These are phyloP conservation scores for Tricholoma hemisulphureum DNA, from an alignment of 768 basidiomycete species.

Conservation along the genomic window DNA sequence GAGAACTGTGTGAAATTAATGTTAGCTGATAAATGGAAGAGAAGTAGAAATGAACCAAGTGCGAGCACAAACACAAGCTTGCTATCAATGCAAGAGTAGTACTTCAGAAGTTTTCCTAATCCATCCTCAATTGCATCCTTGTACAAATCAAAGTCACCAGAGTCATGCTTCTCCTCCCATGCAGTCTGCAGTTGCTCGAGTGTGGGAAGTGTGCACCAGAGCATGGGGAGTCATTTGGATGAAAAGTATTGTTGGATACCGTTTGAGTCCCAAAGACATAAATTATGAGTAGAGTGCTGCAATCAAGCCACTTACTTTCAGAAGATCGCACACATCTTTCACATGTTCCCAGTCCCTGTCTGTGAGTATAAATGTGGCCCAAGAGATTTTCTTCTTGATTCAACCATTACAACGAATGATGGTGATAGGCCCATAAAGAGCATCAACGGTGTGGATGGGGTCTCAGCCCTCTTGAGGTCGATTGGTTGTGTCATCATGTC, in stretches of 20 bases:
- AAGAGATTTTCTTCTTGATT: conserved; percentile 23
- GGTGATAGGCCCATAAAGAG: conserved; percentile 30
- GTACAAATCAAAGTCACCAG: conserved; percentile 1
- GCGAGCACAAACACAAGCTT: conserved; percentile 13
- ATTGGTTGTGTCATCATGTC: too few relatives aligned
- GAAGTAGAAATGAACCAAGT: conserved; percentile 9
- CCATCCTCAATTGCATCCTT: conserved; percentile 11
- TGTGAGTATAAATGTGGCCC: conserved; percentile 21
- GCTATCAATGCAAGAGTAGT: conserved; percentile 9
- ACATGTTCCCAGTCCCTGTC: conserved; percentile 13
- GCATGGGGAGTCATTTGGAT: conserved; percentile 23
- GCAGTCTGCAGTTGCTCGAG: conserved; percentile 19
- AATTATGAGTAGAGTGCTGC: conserved; percentile 12
- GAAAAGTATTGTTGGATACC: conserved; percentile 23
- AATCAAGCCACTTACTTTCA: not conserved
- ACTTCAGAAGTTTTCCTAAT: conserved; percentile 13
- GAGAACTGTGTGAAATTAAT: conserved; percentile 16
- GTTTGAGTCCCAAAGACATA: conserved; percentile 21
- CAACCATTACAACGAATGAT: conserved; percentile 14
- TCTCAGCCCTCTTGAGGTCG: too few relatives aligned
- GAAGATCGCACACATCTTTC: not conserved
- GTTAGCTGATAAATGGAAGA: not conserved
- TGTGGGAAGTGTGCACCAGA: conserved; percentile 19
- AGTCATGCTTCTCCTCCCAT: conserved; percentile 11
- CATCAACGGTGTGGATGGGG: too few relatives aligned